Evolutionary conservation across 1,139 yeast species (phyloP), one percentile per base, ranked within the genome.

Genomic region (Saccharomyces hybrid): DNA sequence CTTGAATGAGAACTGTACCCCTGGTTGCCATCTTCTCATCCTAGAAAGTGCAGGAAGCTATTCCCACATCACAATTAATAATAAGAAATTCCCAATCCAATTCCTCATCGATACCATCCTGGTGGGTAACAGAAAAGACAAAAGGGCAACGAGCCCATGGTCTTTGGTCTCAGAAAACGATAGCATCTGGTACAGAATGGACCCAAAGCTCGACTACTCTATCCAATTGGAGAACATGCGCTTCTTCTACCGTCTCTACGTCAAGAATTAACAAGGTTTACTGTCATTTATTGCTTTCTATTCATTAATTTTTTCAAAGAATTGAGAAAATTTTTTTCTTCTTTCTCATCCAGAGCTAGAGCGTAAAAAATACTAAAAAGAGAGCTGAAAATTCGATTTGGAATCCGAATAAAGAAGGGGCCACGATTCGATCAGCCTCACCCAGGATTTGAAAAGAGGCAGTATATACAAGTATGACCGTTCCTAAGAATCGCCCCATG

Each of bases 11-110:
- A 62, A 65, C 55, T 88, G 88, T 67, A 67, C 67, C 47, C 57
- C 69, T 1, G 95, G 90, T 0, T 71, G 88, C 16, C 70, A 79
- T 38, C 71, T 89, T 42, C 74, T 89, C 50, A 81, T 89, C 44
- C 82, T 88, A 1, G 97, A 89, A 65, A 85, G 95, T 71, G 97
- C 97, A 0, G 97, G 97, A 0, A 86, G 95, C 3, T 89, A 84
- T 69, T 87, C 96, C 1, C 85, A 88, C 64, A 86, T 89, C 48
- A 79, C 82, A 1, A 78, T 89, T 41, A 71, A 81, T 29, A 41
- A 48, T 14, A 87, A 84, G 65, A 79, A 75, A 60, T 89, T 89
- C 71, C 97, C 97, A 0, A 85, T 89, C 1, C 91, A 88, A 61
- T 88, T 86, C 62, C 74, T 89, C 51, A 76, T 89, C 7, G 95